These are phyloP conservation scores for Yamadazyma spencermartinsiae DNA, from an alignment of 1,139 yeast species.

Conservation along the genomic window DNA sequence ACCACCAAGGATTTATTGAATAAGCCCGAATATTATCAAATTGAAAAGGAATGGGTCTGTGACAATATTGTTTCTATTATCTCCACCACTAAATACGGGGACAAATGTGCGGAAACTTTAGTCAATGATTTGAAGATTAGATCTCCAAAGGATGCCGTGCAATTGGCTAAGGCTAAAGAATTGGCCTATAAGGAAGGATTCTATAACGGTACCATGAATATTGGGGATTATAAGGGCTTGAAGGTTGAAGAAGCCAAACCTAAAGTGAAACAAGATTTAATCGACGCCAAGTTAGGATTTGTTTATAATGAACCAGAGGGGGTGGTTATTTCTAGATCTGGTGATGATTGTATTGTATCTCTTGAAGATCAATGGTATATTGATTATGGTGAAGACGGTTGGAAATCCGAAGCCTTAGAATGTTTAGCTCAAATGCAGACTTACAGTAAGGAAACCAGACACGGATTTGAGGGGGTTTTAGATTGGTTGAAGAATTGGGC, in stretches of 20 bases:
- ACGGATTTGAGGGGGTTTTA: constrained; percentile 91
- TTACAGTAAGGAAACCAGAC: constrained; percentile 79
- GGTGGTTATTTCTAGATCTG: constrained; percentile 87
- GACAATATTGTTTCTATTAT: constrained; percentile 74
- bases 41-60: constrained; percentile 84
- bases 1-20: constrained; percentile 80
- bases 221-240: constrained; percentile 85
- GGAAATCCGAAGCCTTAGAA: constrained; percentile 86
- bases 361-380: constrained; percentile 98
- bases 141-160: constrained; percentile 89
- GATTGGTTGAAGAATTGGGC: constrained; percentile 99
- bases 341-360: constrained; percentile 95
- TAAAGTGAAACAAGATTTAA: constrained; percentile 78
- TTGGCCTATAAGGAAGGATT: constrained; percentile 94
- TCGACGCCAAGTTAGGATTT: constrained; percentile 78
- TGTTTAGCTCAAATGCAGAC: constrained; percentile 79
- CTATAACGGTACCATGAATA: constrained; percentile 80
- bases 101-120: constrained; percentile 79
- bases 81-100: constrained; percentile 83
- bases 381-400: constrained; percentile 93
- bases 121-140: constrained; percentile 87
- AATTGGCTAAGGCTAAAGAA: constrained; percentile 91
- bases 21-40: constrained; percentile 89
- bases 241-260: constrained; percentile 91
- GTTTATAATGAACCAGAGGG: constrained; percentile 95